These are phyloP conservation scores for Aspergillus sp. DNA, from an alignment of 2,329 filamentous ascomycete species.

Conservation along the genomic window DNA sequence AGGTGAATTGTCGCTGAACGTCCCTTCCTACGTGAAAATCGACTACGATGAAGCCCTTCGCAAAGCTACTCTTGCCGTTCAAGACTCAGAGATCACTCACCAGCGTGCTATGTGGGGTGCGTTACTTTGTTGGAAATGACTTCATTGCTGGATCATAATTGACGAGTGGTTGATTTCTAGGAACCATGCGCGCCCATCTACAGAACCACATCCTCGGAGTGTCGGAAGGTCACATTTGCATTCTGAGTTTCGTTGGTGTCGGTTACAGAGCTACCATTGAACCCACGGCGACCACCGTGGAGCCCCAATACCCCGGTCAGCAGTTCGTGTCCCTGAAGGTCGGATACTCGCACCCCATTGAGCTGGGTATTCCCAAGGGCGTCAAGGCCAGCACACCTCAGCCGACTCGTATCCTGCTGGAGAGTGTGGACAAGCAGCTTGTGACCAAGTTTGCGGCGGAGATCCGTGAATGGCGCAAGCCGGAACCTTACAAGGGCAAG, in stretches of 20 bases:
- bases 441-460: conserved; percentile 89
- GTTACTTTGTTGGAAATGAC: conserved; percentile 27
- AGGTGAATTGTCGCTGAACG: conserved; percentile 73
- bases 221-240: conserved; percentile 92
- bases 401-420: conserved; percentile 85
- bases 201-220: conserved; percentile 91
- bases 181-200: conserved; percentile 85
- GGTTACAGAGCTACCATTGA: conserved; percentile 92
- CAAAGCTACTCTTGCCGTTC: conserved; percentile 68
- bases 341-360: conserved; percentile 93
- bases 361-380: conserved; percentile 78
- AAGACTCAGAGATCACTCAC: conserved; percentile 67
- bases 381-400: conserved; percentile 86
- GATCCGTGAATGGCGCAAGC: conserved; percentile 83
- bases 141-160: conserved; percentile 13
- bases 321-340: conserved; percentile 92
- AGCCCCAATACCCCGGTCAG: conserved; percentile 73
- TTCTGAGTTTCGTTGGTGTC: conserved; percentile 89
- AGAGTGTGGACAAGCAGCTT: conserved; percentile 81
- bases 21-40: conserved; percentile 78
- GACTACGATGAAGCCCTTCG: conserved; percentile 64
- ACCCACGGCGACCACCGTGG: conserved; percentile 66
- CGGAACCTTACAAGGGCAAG: conserved; percentile 99
- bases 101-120: conserved; percentile 97
- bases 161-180: conserved; percentile 49